phyloP scores from a whole-genome alignment of 2,329 filamentous ascomycete genomes.

The Aspergillus sp. region DNA sequence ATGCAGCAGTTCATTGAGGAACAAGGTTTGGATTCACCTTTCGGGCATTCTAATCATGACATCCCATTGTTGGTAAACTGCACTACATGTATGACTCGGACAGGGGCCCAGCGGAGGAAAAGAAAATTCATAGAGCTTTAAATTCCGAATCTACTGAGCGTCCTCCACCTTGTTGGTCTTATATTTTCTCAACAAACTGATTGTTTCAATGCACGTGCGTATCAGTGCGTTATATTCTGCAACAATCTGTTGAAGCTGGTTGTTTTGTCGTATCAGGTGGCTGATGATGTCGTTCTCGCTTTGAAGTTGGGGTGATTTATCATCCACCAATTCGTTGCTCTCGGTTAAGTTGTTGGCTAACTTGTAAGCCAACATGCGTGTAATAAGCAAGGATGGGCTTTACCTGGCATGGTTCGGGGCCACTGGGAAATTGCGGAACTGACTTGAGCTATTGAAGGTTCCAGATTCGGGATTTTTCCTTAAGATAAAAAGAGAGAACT shows the following conservation, averaged over 20 bases:
- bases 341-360: neutral
- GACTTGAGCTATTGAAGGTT: neutral
- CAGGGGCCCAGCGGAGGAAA: constrained; percentile 1
- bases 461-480: neutral
- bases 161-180: neutral
- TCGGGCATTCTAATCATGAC: constrained; percentile 3
- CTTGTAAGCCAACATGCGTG: neutral
- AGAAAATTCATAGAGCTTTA: constrained; percentile 11
- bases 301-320: neutral
- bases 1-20: constrained; percentile 18
- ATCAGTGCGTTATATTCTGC: neutral
- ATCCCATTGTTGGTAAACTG: neutral
- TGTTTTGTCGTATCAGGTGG: neutral
- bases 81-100: constrained; percentile 2
- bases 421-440: neutral
- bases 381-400: neutral
- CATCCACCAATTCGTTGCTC: neutral
- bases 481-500: neutral
- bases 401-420: neutral
- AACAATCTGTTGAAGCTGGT: neutral
- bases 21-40: constrained; percentile 13
- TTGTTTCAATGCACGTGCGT: neutral
- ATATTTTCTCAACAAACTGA: neutral
- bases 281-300: neutral
- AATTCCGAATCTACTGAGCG: neutral